Evolutionary conservation across 345 rosid genomes (phyloP).

Genomic region (Excoecaria cochinchinensis): DNA sequence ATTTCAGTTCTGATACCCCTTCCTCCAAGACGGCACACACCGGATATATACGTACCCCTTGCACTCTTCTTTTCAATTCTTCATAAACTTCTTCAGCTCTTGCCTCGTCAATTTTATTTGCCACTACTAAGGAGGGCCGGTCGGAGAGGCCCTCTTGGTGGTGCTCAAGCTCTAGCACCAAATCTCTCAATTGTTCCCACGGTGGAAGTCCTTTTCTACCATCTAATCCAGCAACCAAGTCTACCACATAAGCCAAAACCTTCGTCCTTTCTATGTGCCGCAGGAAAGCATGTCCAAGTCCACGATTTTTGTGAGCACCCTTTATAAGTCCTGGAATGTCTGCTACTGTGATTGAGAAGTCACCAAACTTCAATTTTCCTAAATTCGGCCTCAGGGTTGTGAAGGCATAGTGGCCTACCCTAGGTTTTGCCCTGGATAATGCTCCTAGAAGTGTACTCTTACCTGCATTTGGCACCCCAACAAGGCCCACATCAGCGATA

Average conservation of each 20-base stretch:
- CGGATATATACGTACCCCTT: slow-evolving; percentile 58
- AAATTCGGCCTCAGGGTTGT: slow-evolving; percentile 86
- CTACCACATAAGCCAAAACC: slow-evolving; percentile 88
- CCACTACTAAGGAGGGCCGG: slow-evolving; percentile 72
- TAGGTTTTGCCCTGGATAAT: slow-evolving; percentile 75
- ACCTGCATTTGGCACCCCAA: slow-evolving; percentile 95
- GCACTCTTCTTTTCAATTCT: slow-evolving; percentile 65
- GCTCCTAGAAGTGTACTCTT: slow-evolving; percentile 96
- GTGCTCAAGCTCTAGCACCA: slow-evolving; percentile 78
- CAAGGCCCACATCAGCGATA: slow-evolving; percentile 96
- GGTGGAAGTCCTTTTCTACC: slow-evolving; percentile 72
- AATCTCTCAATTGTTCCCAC: slow-evolving; percentile 80
- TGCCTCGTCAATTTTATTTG: slow-evolving; percentile 86
- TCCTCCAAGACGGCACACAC: slow-evolving; percentile 82
- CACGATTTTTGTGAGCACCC: slow-evolving; percentile 82
- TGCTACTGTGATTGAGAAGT: slow-evolving; percentile 85
- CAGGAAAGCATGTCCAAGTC: slow-evolving; percentile 86
- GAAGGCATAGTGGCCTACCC: slow-evolving; percentile 82
- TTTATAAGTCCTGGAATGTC: slow-evolving; percentile 93
- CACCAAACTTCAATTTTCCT: slow-evolving; percentile 73
- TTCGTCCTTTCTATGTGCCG: slow-evolving; percentile 94
- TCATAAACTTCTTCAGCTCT: slow-evolving; percentile 61
- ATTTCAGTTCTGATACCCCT: slow-evolving; percentile 77
- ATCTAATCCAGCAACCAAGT: slow-evolving; percentile 71
- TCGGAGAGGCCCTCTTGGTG: slow-evolving; percentile 77